phyloP scores from a whole-genome alignment of 495 filamentous ascomycete species.

The Penicillium subrubescens region DNA sequence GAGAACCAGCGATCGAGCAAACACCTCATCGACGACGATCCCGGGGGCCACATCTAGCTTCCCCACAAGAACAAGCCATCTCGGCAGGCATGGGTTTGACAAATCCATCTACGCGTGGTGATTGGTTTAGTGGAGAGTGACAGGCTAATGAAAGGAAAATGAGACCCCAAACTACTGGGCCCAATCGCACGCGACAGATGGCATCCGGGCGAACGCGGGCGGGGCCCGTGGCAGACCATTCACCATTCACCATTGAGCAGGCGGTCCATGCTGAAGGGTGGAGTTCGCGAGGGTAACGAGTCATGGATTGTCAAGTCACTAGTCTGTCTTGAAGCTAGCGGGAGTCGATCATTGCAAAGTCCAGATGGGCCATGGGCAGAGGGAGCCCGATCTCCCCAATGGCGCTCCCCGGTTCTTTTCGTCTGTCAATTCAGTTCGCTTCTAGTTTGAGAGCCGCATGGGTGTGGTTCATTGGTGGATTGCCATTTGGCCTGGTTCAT shows the following conservation, averaged over 20 bases:
- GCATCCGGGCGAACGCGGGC: slow-evolving; percentile 13
- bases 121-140: slow-evolving; percentile 13
- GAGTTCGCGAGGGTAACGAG: slow-evolving; percentile 17
- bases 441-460: slow-evolving; percentile 6
- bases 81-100: slow-evolving; percentile 11
- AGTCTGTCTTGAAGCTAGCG: slow-evolving; percentile 3
- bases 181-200: slow-evolving; percentile 19
- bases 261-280: slow-evolving; percentile 2
- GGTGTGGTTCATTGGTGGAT: not conserved
- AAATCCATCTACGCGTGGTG: not conserved
- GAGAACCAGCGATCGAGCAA: not conserved
- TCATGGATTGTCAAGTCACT: slow-evolving; percentile 5
- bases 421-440: not conserved
- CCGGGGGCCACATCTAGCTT: slow-evolving; percentile 2
- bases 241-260: slow-evolving; percentile 2
- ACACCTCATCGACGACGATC: slow-evolving; percentile 16
- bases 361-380: too few relatives aligned
- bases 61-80: slow-evolving; percentile 17
- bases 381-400: not conserved
- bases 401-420: not conserved
- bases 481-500: slow-evolving; percentile 8
- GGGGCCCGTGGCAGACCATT: not conserved
- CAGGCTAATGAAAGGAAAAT: slow-evolving; percentile 20
- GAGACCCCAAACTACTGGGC: slow-evolving; percentile 3
- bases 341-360: slow-evolving; percentile 16